Evolutionary conservation across 352 stramenopile genomes (phyloP).

Genomic region (Thalassiosira livingstoniorum): DNA sequence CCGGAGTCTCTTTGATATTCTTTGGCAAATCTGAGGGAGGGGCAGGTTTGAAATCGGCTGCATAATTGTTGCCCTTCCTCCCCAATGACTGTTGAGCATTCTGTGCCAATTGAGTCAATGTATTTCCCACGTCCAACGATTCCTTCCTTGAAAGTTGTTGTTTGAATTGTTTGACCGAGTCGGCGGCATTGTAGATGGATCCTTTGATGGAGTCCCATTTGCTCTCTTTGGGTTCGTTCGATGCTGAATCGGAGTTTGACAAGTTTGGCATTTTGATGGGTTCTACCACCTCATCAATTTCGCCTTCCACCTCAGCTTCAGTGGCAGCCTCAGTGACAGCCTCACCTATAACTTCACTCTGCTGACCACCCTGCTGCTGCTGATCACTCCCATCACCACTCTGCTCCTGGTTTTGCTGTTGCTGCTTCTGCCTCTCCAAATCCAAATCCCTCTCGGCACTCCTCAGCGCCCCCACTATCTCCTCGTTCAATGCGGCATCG

Average conservation of each 20-base stretch:
- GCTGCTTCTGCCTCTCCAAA: background rate
- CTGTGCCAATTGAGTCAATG: background rate
- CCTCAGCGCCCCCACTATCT: constrained; percentile 34
- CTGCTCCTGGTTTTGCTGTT: background rate
- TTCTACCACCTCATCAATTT: background rate
- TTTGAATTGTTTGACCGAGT: background rate
- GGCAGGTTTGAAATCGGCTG: constrained; percentile 2
- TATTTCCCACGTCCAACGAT: background rate
- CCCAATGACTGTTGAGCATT: no score
- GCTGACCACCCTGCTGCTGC: background rate
- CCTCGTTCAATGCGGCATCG: constrained; percentile 34
- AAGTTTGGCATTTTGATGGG: background rate
- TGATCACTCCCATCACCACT: no score
- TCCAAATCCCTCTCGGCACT: constrained; percentile 31
- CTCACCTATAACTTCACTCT: background rate
- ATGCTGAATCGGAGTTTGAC: constrained; percentile 1
- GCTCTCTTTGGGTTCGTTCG: background rate
- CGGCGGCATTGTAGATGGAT: constrained; percentile 5
- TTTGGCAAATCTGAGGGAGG: no score
- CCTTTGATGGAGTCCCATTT: constrained; percentile 25
- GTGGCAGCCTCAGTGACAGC: background rate
- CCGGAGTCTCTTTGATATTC: constrained; percentile 19
- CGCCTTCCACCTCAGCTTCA: background rate
- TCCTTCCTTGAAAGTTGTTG: no score
- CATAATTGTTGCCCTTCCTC: no score